Conservation (phyloP, 768 basidiomycete genomes). For the Termitomyces heimii region DNA sequence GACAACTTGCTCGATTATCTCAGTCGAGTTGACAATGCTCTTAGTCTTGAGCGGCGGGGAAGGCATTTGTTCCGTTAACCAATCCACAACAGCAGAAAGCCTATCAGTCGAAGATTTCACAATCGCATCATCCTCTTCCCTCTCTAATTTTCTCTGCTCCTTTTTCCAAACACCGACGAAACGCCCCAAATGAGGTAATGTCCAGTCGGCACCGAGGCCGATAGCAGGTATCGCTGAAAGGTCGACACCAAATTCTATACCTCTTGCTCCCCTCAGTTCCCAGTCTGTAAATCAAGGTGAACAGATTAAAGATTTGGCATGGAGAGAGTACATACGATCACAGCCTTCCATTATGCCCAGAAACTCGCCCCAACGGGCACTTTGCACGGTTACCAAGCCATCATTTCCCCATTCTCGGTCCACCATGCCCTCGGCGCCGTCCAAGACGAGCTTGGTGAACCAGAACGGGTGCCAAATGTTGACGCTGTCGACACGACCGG, state of each 20-base stretch:
- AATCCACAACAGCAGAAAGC: conserved; percentile 71
- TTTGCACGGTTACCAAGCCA: conserved; percentile 86
- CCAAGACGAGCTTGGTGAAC: conserved; percentile 92
- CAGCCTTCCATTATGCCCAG: conserved; percentile 83
- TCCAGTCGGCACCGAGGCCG: conserved; percentile 34
- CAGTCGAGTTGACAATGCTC: background rate
- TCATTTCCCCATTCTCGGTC: conserved; percentile 79
- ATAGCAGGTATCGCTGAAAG: conserved; percentile 44
- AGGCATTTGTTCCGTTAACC: conserved; percentile 71
- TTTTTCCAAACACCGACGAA: conserved; percentile 59
- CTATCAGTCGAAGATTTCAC: conserved; percentile 66
- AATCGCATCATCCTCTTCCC: conserved; percentile 37
- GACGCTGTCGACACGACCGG: conserved; percentile 62
- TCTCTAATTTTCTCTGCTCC: conserved; percentile 33
- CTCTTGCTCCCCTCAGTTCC: conserved; percentile 89
- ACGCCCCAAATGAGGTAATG: conserved; percentile 57
- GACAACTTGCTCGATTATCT: background rate
- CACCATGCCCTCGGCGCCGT: conserved; percentile 81
- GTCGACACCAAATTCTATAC: conserved; percentile 62
- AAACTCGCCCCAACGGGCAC: conserved; percentile 95
- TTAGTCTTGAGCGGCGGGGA: conserved; percentile 17
- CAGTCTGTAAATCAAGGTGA: conserved; percentile 46
- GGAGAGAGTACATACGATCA: conserved; percentile 46
- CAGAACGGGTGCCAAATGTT: conserved; percentile 93
- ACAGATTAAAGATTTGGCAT: background rate